Base-by-base conservation (phyloP, 495 filamentous ascomycete genomes). In the Schizothecium vesticola region DNA sequence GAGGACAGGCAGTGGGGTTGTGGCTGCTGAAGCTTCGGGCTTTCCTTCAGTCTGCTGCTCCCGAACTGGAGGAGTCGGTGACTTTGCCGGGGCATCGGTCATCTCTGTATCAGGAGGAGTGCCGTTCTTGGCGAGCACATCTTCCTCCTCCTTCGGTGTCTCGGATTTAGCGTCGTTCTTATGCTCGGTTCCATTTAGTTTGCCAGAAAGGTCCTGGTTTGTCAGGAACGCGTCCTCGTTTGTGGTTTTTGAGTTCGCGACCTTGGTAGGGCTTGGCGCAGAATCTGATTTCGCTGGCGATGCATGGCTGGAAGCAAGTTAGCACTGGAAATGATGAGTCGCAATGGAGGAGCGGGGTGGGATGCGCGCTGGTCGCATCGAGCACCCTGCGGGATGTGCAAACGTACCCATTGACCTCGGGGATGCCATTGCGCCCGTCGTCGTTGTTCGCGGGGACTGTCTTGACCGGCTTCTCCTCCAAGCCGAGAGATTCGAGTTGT, bases 381-480 rank as follows among this genome's bases (percentile, higher is more conserved):
- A 4, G 3, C 10, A 3, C 31, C 3, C 12, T 3, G 16, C 6
- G 16, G 43, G 43, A 67, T 56, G 65, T 9, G 23, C 22, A 33
- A 67, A 51, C 19, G 22, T 68, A 79, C 77, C 77, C 78, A 60
- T 79, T 78, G 12, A 74, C 57, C 22, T 71, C 74, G 13, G 58
- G 10, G 55, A 58, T 66, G 60, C 74, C 72, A 57, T 75, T 72
- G 36, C 69, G 66, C 25, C 57, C 67, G 71, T 85, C 82, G 64
- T 80, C 76, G 22, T 82, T 79, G 36, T 71, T 55, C 67, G 81
- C 77, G 43, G 85, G 62, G 62, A 82, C 77, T 79, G 82, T 81
- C 70, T 78, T 77, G 69, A 81, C 75, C 22, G 77, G 75, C 77
- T 85, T 87, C 64, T 81, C 79, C 69, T 84, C 81, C 56, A 83